Evolutionary conservation across 169 alveolate genomes (phyloP).

Genomic region (Eimeria maxima): DNA sequence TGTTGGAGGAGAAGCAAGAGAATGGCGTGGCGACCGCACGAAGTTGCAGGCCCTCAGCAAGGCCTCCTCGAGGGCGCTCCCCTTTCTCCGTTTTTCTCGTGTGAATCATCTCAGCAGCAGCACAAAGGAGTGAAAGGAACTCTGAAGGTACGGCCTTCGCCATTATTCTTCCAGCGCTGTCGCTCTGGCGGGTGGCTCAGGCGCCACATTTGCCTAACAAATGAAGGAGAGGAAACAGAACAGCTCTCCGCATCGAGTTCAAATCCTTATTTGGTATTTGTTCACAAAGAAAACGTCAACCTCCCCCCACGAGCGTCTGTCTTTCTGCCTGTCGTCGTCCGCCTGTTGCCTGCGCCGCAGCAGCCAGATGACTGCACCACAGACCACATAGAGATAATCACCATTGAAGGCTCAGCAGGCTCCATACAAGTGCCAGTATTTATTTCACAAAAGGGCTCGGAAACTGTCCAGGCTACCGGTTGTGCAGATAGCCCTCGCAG

Average conservation of each 20-base stretch:
- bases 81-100: background rate
- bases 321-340: constrained; percentile 28
- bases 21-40: background rate
- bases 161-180: constrained; percentile 12
- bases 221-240: background rate
- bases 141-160: background rate
- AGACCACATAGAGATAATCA: background rate
- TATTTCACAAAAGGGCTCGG: background rate
- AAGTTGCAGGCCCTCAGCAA: background rate
- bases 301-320: background rate
- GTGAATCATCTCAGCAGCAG: background rate
- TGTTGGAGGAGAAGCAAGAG: background rate
- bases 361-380: background rate
- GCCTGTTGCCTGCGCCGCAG: background rate
- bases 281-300: background rate
- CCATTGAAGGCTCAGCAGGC: background rate
- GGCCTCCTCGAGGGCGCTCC: background rate
- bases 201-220: constrained; percentile 6
- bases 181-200: constrained; percentile 9
- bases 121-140: no score
- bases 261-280: constrained; percentile 15
- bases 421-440: background rate
- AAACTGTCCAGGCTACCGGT: background rate
- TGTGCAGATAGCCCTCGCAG: background rate
- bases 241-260: background rate